Percentiles rank a stretch among this genome's conserved stretches.
These are phyloP conservation scores for Metschnikowia vanudenii DNA, from an alignment of 805 yeast species.

Conservation along the genomic window DNA sequence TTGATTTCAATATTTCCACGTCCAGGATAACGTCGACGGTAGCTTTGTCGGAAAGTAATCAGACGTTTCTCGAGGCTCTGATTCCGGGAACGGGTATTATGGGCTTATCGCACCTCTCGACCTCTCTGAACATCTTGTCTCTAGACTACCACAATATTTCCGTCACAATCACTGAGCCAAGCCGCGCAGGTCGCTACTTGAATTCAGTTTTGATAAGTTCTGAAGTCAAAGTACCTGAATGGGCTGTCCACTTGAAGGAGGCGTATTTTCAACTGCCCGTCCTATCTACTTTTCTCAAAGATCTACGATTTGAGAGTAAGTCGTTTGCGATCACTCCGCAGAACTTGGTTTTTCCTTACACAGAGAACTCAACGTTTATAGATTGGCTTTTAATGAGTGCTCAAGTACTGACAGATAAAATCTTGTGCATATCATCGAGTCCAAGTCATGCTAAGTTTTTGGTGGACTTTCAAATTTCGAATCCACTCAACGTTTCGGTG, in stretches of 20 bases:
- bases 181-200: slow-evolving; percentile 2
- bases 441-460: slow-evolving; percentile 23
- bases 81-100: slow-evolving; percentile 1
- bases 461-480: slow-evolving; percentile 30
- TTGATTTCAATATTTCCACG: background rate
- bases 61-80: slow-evolving; percentile 2
- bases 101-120: slow-evolving; percentile 4
- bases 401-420: slow-evolving; percentile 10
- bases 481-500: slow-evolving; percentile 31
- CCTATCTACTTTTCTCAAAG: slow-evolving; percentile 4
- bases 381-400: slow-evolving; percentile 11
- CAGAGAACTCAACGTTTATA: background rate
- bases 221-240: background rate
- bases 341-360: background rate
- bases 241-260: slow-evolving; percentile 6
- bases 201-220: background rate
- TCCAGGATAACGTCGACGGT: slow-evolving; percentile 1
- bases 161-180: slow-evolving; percentile 41
- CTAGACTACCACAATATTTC: slow-evolving; percentile 42
- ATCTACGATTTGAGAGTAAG: slow-evolving; percentile 1
- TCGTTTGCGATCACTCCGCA: background rate
- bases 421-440: slow-evolving; percentile 30
- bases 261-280: slow-evolving; percentile 7
- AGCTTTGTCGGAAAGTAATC: background rate
- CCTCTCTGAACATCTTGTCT: slow-evolving; percentile 41